Percentiles rank a stretch among this genome's conserved stretches.
phyloP scores from a whole-genome alignment of 208 protist species.

The Phytomonas francai region DNA sequence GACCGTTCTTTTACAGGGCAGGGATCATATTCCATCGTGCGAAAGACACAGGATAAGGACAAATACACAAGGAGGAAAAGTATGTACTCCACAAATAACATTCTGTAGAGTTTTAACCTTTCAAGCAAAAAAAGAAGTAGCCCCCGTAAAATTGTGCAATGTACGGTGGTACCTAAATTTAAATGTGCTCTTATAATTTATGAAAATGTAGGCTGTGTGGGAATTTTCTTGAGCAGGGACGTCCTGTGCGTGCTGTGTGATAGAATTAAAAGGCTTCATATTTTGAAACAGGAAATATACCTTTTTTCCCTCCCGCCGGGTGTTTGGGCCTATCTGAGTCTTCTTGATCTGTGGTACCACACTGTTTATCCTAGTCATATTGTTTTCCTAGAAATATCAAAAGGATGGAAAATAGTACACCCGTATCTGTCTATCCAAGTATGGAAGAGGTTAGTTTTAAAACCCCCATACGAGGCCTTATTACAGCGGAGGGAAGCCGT shows the following conservation, averaged over 20 bases:
- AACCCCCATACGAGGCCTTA: neutral
- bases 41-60: neutral
- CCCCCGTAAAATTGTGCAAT: neutral
- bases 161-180: neutral
- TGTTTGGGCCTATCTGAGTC: neutral
- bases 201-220: neutral
- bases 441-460: constrained; percentile 2
- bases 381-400: neutral
- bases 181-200: neutral
- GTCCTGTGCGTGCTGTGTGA: neutral
- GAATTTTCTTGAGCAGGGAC: neutral
- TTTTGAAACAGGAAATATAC: neutral
- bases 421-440: neutral
- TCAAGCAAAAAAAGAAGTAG: neutral
- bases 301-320: neutral
- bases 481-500: neutral
- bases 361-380: neutral
- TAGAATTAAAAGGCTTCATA: neutral
- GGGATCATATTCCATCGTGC: neutral
- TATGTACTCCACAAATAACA: neutral
- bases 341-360: neutral
- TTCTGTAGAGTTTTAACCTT: neutral
- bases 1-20: too few species aligned
- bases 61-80: neutral
- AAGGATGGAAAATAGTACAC: constrained; percentile 8